Evolutionary conservation across 1,284 basidiomycete species (phyloP).

Genomic region (Boletellus sp.): DNA sequence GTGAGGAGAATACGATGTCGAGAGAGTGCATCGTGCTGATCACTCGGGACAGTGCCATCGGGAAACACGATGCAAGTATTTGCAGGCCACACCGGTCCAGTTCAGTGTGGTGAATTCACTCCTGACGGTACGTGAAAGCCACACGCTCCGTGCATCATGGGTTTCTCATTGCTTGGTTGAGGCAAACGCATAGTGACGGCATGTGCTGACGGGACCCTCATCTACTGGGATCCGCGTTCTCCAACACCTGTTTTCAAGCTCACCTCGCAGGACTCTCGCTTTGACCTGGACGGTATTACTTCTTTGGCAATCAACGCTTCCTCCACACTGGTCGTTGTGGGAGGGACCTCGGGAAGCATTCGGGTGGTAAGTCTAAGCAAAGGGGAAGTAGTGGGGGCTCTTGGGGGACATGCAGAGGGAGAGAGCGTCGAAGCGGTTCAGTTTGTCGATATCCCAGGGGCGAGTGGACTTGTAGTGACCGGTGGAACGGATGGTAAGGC

Average conservation of each 20-base stretch:
- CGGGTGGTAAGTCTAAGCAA: conserved; percentile 84
- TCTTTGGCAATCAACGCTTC: conserved; percentile 81
- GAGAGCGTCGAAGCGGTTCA: conserved; percentile 89
- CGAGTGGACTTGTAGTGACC: conserved; percentile 68
- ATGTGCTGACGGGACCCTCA: conserved; percentile 79
- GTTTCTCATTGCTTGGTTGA: conserved; percentile 27
- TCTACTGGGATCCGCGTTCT: conserved; percentile 90
- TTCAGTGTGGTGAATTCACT: conserved; percentile 89
- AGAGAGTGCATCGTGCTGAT: conserved; percentile 4
- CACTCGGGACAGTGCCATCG: conserved; percentile 68
- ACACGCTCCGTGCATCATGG: neutral
- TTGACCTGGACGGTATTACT: conserved; percentile 79
- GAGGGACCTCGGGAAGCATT: conserved; percentile 79
- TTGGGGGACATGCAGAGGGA: conserved; percentile 83
- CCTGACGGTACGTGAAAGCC: conserved; percentile 63
- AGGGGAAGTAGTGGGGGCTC: conserved; percentile 76
- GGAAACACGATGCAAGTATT: conserved; percentile 96
- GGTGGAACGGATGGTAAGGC: conserved; percentile 93
- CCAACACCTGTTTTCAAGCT: conserved; percentile 81
- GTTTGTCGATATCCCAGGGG: conserved; percentile 77
- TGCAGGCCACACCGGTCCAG: conserved; percentile 82
- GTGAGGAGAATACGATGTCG: conserved; percentile 47
- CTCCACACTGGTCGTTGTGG: conserved; percentile 85
- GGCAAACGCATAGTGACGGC: conserved; percentile 89
- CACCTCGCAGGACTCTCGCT: conserved; percentile 67